These are phyloP conservation scores for Pythium sukuiense DNA, from an alignment of 352 stramenopile genomes.

Conservation along the genomic window DNA sequence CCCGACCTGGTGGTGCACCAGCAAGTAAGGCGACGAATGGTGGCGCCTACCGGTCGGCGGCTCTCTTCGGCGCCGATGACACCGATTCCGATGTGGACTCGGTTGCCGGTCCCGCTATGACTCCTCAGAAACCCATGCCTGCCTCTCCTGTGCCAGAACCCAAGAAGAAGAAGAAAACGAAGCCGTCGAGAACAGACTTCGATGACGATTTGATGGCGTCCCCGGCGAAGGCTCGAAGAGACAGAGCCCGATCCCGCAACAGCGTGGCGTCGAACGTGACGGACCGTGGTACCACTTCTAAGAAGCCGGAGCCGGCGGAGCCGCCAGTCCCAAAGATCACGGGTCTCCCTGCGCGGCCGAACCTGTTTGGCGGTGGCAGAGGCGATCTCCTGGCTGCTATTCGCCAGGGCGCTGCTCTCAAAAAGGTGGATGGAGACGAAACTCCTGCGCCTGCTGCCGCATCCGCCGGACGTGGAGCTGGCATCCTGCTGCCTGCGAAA, in stretches of 20 bases:
- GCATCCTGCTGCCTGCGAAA: slow-evolving; percentile 13
- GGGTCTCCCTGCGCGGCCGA: slow-evolving; percentile 58
- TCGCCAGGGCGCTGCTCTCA: slow-evolving; percentile 60
- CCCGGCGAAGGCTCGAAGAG: slow-evolving; percentile 11
- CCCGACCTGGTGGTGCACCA: background rate
- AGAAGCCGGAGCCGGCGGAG: slow-evolving; percentile 8
- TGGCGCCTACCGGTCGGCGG: slow-evolving; percentile 31
- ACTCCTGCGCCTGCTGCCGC: background rate
- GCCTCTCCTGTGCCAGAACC: slow-evolving; percentile 13
- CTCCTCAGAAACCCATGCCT: slow-evolving; percentile 7
- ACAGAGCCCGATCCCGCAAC: slow-evolving; percentile 26
- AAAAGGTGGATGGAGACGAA: slow-evolving; percentile 32
- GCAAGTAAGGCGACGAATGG: slow-evolving; percentile 2
- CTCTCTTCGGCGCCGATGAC: slow-evolving; percentile 55
- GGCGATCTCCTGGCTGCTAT: slow-evolving; percentile 80
- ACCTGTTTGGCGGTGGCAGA: slow-evolving; percentile 64
- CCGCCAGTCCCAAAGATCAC: slow-evolving; percentile 33
- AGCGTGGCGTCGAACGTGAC: slow-evolving; percentile 19
- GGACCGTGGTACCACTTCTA: background rate
- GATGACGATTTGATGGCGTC: background rate
- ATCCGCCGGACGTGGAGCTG: slow-evolving; percentile 6
- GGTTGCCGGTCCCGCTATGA: slow-evolving; percentile 34
- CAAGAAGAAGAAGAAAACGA: slow-evolving; percentile 23
- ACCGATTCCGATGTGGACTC: slow-evolving; percentile 63
- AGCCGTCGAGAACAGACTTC: slow-evolving; percentile 32